Base-by-base conservation (phyloP, 2,329 filamentous ascomycete genomes). In the Trichoderma koningii region DNA sequence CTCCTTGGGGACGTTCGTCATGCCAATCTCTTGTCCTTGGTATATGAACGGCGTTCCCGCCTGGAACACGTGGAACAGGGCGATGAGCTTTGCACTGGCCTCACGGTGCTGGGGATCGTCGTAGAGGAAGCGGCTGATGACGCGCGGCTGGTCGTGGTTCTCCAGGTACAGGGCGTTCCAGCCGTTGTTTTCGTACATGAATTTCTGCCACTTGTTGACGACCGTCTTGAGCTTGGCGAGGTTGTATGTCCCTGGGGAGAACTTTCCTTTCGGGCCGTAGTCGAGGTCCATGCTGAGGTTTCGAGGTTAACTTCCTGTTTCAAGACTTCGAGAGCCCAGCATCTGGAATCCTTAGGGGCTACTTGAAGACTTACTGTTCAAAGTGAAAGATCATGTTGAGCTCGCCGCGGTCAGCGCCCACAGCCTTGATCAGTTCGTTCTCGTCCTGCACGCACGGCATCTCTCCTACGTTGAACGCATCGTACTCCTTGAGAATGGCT, bases 311-410 rank as follows among this genome's bases (percentile, higher is more conserved):
- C 21, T 52, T 61, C 3, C 15, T 19, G 14, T 17, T 34, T 34
- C 9, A 15, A 5, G 15, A 14, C 19, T 17, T 60, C 2, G 41
- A 28, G 12, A 9, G 6, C 5, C 28, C 28, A 28, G 28, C n/a
- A n/a, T n/a, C n/a, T n/a, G n/a, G n/a, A n/a, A n/a, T 23, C 3
- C 51, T 63, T 3, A 3, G 7, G 3, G 9, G 30, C 3, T 23
- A 2, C 12, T 14, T 6, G 21, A 3, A 0, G 21, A 72, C 79
- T 70, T 70, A 83, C 81, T 86, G 78, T 65, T 90, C 88, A 71
- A 91, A 91, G 70, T 89, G 85, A 75, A 91, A 91, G 42, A 91
- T 87, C 87, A 91, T 91, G 73, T 84, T 87, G 51, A 91, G 76
- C 71, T 90, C 87, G 38, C 81, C 80, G 17, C 83, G 80, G 57